Conservation (phyloP, 139 green algal species). For the Monoraphidium neglectum region DNA sequence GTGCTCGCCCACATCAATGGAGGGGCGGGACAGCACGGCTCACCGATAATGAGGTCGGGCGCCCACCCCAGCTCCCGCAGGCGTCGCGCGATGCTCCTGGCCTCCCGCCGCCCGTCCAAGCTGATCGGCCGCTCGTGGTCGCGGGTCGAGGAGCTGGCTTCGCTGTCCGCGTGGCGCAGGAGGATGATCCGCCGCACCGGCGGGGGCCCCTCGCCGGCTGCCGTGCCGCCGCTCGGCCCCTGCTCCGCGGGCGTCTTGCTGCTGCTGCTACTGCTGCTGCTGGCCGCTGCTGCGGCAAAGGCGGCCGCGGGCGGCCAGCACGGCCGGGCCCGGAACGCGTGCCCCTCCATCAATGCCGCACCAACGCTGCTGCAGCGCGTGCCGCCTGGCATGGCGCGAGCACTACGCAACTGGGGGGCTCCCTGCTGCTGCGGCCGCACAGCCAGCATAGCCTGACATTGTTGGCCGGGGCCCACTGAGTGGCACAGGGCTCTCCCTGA, state of each 20-base stretch:
- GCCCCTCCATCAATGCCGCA: too few relatives aligned
- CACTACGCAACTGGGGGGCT: too few relatives aligned
- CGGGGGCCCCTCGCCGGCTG: background rate
- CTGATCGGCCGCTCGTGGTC: constrained; percentile 30
- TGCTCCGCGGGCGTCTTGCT: background rate
- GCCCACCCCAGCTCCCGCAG: constrained; percentile 66
- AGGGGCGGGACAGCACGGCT: too few relatives aligned
- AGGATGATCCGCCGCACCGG: constrained; percentile 61
- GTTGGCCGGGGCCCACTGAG: too few relatives aligned
- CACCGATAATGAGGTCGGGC: constrained; percentile 68
- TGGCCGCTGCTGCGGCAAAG: background rate
- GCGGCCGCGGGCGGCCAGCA: too few relatives aligned
- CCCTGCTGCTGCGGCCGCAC: too few relatives aligned
- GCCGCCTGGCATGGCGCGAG: too few relatives aligned
- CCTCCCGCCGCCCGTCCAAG: background rate
- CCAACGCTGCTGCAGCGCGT: too few relatives aligned
- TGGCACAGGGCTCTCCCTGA: too few relatives aligned
- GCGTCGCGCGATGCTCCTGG: constrained; percentile 39
- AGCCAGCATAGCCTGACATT: too few relatives aligned
- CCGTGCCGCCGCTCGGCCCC: background rate
- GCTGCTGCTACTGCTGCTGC: background rate
- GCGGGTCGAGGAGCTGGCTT: constrained; percentile 10
- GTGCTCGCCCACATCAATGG: too few relatives aligned
- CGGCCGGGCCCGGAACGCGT: too few relatives aligned
- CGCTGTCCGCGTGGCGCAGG: constrained; percentile 80